phyloP scores from a whole-genome alignment of 2,329 filamentous ascomycete genomes.

The Paramyrothecium sp. region DNA sequence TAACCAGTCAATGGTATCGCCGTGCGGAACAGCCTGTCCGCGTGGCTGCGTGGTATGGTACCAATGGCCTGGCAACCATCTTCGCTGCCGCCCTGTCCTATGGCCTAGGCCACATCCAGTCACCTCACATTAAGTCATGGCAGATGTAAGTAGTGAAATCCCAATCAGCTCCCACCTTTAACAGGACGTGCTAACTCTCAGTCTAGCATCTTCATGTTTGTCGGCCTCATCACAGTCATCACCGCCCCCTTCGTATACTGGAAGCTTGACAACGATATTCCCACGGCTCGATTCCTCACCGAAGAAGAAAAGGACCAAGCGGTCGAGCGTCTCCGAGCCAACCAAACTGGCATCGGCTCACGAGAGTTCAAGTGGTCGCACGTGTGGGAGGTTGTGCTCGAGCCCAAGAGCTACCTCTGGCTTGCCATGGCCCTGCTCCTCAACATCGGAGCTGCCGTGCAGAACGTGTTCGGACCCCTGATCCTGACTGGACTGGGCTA shows the following conservation, averaged over 20 bases:
- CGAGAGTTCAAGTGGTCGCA: constrained; percentile 69
- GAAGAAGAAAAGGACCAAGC: constrained; percentile 66
- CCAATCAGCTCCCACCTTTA: too few species aligned
- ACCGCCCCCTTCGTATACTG: constrained; percentile 59
- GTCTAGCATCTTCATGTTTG: constrained; percentile 54
- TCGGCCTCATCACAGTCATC: constrained; percentile 58
- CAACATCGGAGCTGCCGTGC: constrained; percentile 63
- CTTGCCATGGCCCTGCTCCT: constrained; percentile 58
- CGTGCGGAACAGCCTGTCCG: constrained; percentile 59
- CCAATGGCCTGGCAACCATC: constrained; percentile 57
- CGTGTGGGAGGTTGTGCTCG: constrained; percentile 47
- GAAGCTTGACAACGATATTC: constrained; percentile 58
- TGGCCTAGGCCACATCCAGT: constrained; percentile 52
- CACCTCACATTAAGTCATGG: constrained; percentile 29
- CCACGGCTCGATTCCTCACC: constrained; percentile 55
- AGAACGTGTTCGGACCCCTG: constrained; percentile 63
- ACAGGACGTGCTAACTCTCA: too few species aligned
- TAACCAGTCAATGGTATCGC: constrained; percentile 47
- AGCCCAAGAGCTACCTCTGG: constrained; percentile 58
- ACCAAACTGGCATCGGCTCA: constrained; percentile 73
- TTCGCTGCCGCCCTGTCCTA: constrained; percentile 55
- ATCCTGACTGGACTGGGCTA: constrained; percentile 61
- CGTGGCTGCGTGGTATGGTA: constrained; percentile 66
- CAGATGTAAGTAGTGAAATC: constrained; percentile 21
- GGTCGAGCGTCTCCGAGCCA: constrained; percentile 69